phyloP scores from a whole-genome alignment of 1,284 basidiomycete species.

The Coniophora puteana region DNA sequence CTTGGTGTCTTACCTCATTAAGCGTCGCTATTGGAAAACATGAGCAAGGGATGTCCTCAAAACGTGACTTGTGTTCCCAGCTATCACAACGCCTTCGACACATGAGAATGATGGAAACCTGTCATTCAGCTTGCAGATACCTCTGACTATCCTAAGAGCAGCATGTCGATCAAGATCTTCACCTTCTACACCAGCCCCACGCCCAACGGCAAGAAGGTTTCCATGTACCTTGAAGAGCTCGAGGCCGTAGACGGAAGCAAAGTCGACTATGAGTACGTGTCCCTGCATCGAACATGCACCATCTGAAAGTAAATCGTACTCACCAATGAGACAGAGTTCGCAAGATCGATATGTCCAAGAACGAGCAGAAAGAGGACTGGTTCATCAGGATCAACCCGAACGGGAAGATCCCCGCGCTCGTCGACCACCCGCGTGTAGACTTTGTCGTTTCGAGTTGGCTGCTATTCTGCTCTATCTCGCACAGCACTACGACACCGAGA shows the following conservation, averaged over 20 bases:
- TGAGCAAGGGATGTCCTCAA: too few species aligned
- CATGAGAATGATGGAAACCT: too few species aligned
- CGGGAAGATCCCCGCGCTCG: constrained; percentile 58
- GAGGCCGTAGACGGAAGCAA: constrained; percentile 46
- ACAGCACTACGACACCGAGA: constrained; percentile 48
- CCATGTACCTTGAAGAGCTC: constrained; percentile 67
- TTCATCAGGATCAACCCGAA: constrained; percentile 57
- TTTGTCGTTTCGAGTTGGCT: constrained; percentile 57
- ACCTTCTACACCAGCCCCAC: constrained; percentile 62
- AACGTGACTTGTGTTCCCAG: too few species aligned
- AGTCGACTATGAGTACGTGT: constrained; percentile 56
- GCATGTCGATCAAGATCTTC: constrained; percentile 39
- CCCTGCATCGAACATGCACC: not conserved
- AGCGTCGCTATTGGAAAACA: too few species aligned
- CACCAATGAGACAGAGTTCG: constrained; percentile 32
- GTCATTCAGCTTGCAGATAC: too few species aligned
- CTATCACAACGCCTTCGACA: too few species aligned
- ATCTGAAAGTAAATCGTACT: constrained; percentile 3
- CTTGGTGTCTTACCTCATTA: too few species aligned
- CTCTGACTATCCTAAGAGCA: too few species aligned
- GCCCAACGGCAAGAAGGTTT: constrained; percentile 66
- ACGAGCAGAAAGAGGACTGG: constrained; percentile 49
- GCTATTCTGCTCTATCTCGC: constrained; percentile 58
- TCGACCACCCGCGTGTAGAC: constrained; percentile 40
- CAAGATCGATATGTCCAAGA: constrained; percentile 46